Conservation (phyloP, 2,329 filamentous ascomycete genomes). For the Fusarium hainanense region DNA sequence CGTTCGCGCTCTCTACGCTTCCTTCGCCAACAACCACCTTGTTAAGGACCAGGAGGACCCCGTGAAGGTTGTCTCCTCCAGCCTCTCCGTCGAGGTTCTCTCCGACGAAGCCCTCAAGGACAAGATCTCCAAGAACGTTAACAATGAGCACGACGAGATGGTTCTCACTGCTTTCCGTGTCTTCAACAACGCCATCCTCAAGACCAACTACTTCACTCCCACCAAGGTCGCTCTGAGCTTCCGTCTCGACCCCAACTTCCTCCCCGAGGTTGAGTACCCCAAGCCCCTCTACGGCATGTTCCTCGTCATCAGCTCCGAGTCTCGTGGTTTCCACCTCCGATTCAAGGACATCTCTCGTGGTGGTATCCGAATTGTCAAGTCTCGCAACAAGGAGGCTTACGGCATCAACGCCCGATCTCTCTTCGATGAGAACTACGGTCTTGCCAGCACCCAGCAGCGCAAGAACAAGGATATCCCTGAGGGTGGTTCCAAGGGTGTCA, state of each 20-base stretch:
- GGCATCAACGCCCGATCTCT: slow-evolving; percentile 95
- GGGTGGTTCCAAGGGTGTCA: slow-evolving; percentile 97
- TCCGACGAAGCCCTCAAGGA: slow-evolving; percentile 79
- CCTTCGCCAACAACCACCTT: slow-evolving; percentile 89
- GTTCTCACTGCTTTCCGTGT: slow-evolving; percentile 97
- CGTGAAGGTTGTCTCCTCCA: slow-evolving; percentile 64
- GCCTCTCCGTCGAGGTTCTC: slow-evolving; percentile 73
- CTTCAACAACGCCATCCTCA: slow-evolving; percentile 93
- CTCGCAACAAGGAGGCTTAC: slow-evolving; percentile 94
- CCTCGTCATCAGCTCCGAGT: slow-evolving; percentile 95
- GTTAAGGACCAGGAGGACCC: slow-evolving; percentile 63
- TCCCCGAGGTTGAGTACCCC: slow-evolving; percentile 92
- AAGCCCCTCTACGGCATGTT: slow-evolving; percentile 98
- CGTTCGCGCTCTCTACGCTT: slow-evolving; percentile 87
- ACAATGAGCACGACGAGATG: slow-evolving; percentile 96
- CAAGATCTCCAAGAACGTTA: slow-evolving; percentile 80
- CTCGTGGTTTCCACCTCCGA: slow-evolving; percentile 94
- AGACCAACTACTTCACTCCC: slow-evolving; percentile 97
- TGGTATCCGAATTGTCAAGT: slow-evolving; percentile 98
- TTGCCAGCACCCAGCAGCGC: slow-evolving; percentile 97
- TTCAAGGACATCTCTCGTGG: slow-evolving; percentile 98
- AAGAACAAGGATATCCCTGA: slow-evolving; percentile 99
- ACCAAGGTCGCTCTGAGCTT: slow-evolving; percentile 99
- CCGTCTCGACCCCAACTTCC: slow-evolving; percentile 87
- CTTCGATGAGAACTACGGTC: slow-evolving; percentile 98